Evolutionary conservation across 805 yeast genomes (phyloP).

Genomic region (Yamadazyma kitorensis): DNA sequence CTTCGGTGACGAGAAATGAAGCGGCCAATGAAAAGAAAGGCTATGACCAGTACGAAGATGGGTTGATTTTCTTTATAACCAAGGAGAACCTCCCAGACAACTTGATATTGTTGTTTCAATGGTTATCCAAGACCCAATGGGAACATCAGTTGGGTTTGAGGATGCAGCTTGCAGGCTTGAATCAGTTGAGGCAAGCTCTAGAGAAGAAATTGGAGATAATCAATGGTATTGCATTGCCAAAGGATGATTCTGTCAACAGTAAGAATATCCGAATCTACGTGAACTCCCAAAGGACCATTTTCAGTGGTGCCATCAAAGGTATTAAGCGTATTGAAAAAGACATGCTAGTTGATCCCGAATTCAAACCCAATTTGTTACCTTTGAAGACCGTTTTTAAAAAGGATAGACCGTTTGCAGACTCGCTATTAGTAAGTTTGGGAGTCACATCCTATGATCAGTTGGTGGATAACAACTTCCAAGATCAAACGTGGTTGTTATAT

Average conservation of each 20-base stretch:
- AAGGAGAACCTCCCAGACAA: conserved; percentile 36
- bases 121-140: conserved; percentile 46
- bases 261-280: conserved; percentile 44
- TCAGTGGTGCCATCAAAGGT: conserved; percentile 43
- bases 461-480: conserved; percentile 45
- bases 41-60: conserved; percentile 24
- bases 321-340: conserved; percentile 45
- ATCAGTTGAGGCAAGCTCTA: conserved; percentile 50
- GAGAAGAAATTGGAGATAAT: conserved; percentile 45
- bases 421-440: conserved; percentile 57
- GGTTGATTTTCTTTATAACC: conserved; percentile 40
- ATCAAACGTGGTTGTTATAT: conserved; percentile 62
- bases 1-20: conserved; percentile 23
- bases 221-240: conserved; percentile 7
- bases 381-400: conserved; percentile 57
- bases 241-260: conserved; percentile 5
- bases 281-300: conserved; percentile 47
- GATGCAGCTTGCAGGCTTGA: conserved; percentile 59
- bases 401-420: conserved; percentile 52
- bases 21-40: conserved; percentile 3
- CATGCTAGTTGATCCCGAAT: conserved; percentile 32
- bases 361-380: conserved; percentile 47
- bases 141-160: conserved; percentile 49
- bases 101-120: conserved; percentile 53
- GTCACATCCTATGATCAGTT: conserved; percentile 53